phyloP scores from a whole-genome alignment of 345 rosid genomes.

The Lepidium africanum region DNA sequence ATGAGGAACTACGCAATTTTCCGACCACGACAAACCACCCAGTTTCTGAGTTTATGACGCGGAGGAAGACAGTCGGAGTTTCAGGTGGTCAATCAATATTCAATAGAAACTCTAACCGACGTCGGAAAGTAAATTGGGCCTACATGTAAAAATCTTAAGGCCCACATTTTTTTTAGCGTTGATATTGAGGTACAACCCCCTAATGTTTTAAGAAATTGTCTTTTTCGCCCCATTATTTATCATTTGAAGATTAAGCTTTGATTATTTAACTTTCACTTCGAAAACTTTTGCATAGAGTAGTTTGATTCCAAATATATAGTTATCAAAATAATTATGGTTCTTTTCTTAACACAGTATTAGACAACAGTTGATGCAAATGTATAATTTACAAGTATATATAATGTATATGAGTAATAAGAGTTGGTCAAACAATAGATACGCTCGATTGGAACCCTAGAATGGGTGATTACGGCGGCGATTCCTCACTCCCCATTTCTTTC shows the following conservation, averaged over 20 bases:
- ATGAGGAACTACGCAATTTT: background rate
- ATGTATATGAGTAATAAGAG: background rate
- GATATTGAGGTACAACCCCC: background rate
- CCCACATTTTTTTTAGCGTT: background rate
- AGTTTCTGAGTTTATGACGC: background rate
- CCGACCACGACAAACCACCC: background rate
- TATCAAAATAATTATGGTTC: background rate
- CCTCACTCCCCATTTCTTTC: no score
- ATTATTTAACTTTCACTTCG: background rate
- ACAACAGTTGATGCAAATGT: background rate
- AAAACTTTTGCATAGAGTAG: background rate
- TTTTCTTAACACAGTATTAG: background rate
- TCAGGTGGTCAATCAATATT: background rate
- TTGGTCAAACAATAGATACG: background rate
- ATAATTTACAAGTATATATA: no score
- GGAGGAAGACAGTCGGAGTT: background rate
- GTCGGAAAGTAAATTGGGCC: conserved; percentile 3
- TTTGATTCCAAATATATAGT: background rate
- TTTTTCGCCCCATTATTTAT: background rate
- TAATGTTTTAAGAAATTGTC: background rate
- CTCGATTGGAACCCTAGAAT: no score
- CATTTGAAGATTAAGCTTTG: background rate
- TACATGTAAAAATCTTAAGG: background rate
- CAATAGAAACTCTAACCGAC: conserved; percentile 9
- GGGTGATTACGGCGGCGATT: no score